Base-by-base conservation (phyloP, 257 asterid species). In the Anisodus acutangulus region DNA sequence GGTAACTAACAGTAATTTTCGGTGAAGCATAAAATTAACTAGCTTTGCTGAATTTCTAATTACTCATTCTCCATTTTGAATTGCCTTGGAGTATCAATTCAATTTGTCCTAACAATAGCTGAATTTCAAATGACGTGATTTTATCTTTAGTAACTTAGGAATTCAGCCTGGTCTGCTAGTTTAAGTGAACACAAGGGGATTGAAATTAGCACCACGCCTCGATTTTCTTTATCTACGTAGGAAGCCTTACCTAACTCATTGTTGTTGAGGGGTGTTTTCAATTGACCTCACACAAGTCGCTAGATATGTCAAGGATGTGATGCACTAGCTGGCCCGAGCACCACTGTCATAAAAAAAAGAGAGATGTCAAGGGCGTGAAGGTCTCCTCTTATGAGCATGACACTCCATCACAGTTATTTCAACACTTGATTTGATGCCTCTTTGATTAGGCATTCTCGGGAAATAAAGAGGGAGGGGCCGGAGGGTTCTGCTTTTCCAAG, bases 1-100 rank as follows among this genome's bases (percentile, higher is more conserved):
- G 99, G 98, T 96, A 86, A 66, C 53, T 82, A 13, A 19, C 80
- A 68, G n/a, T 66, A 45, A 13, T 37, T 82, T 35, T 2, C 15
- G 31, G 45, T 67, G 31, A 31, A 60, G 12, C 66, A 39, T 80
- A 8, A 60, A 45, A 15, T 41, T 67, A 58, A n/a, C 31, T 9
- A 41, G 37, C 10, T 22, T 10, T 37, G 6, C 71, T 41, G 17
- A 45, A 57, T 41, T 58, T 80, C 22, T 4, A 80, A 59, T 12
- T 16, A 80, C 83, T n/a, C 58, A 22, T 16, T 22, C 59, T 26
- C 43, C 45, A 41, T 64, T 12, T 53, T 6, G 19, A 67, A 11
- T 37, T 78, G 9, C 35, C 39, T n/a, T 60, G 15, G 43, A 26
- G 41, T 84, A 78, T 76, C 79, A 35, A n/a, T 49, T 39, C 82